phyloP scores from a whole-genome alignment of 352 stramenopile species.

The Aphanomyces cochlioides region DNA sequence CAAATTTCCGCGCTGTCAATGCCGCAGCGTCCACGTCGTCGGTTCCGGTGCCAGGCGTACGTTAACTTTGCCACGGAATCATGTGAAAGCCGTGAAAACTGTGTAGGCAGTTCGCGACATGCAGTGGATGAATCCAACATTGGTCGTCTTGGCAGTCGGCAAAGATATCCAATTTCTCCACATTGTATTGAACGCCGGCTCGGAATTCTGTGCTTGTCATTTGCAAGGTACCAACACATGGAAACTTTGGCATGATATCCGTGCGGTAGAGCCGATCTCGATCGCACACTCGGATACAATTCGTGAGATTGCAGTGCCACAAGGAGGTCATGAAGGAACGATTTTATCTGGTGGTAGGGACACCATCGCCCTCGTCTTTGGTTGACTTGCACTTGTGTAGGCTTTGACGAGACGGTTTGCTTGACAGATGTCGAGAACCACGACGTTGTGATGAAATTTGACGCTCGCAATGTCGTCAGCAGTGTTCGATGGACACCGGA shows the following conservation, averaged over 20 bases:
- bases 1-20: constrained; percentile 41
- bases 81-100: neutral
- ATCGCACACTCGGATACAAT: constrained; percentile 67
- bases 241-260: neutral
- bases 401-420: constrained; percentile 79
- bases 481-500: constrained; percentile 65
- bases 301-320: constrained; percentile 57
- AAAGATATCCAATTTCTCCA: constrained; percentile 67
- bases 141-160: constrained; percentile 57
- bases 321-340: constrained; percentile 29
- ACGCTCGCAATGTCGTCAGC: constrained; percentile 74
- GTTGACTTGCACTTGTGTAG: constrained; percentile 30
- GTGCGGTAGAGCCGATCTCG: constrained; percentile 45
- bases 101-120: constrained; percentile 66
- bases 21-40: constrained; percentile 32
- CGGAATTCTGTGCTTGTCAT: neutral
- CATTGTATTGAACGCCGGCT: constrained; percentile 25
- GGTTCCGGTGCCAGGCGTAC: constrained; percentile 48
- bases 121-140: constrained; percentile 50
- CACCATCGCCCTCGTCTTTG: neutral
- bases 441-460: constrained; percentile 57
- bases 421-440: constrained; percentile 50
- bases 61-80: neutral
- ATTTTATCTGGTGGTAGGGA: constrained; percentile 45
- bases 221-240: neutral